Conservation (phyloP, 192 early-diverging fungal species). For the Coemansia sp. region DNA sequence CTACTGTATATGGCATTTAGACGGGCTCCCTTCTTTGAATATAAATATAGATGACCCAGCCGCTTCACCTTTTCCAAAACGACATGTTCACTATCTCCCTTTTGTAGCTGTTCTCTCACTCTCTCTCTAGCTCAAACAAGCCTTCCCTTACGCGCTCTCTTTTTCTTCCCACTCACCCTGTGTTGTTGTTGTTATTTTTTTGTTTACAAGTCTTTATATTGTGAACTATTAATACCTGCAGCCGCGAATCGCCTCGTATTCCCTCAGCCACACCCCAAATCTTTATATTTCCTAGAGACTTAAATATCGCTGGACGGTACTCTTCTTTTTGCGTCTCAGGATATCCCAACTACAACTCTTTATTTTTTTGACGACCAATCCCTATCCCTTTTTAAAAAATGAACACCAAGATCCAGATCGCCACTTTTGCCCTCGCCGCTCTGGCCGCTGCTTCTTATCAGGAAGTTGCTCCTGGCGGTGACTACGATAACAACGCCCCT, state of each 20-base stretch:
- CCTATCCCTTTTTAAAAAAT: slow-evolving; percentile 11
- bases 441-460: slow-evolving; percentile 47
- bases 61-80: background rate
- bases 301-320: slow-evolving; percentile 41
- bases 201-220: slow-evolving; percentile 7
- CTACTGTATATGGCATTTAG: background rate
- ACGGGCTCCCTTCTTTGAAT: background rate
- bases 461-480: slow-evolving; percentile 32
- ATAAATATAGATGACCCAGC: slow-evolving; percentile 1
- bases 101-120: too few relatives aligned
- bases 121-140: background rate
- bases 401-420: slow-evolving; percentile 55
- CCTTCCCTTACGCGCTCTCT: background rate
- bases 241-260: background rate
- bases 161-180: background rate
- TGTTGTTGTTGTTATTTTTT: slow-evolving; percentile 7
- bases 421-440: slow-evolving; percentile 47
- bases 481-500: slow-evolving; percentile 7
- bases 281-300: slow-evolving; percentile 1
- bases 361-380: background rate
- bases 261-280: background rate
- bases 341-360: slow-evolving; percentile 9
- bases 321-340: background rate
- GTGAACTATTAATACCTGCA: slow-evolving; percentile 6
- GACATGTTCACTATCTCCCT: background rate